Evolutionary conservation across 2,329 filamentous ascomycete genomes (phyloP), one percentile per base, ranked within the genome.

Genomic region (Sporothrix brasiliensis): DNA sequence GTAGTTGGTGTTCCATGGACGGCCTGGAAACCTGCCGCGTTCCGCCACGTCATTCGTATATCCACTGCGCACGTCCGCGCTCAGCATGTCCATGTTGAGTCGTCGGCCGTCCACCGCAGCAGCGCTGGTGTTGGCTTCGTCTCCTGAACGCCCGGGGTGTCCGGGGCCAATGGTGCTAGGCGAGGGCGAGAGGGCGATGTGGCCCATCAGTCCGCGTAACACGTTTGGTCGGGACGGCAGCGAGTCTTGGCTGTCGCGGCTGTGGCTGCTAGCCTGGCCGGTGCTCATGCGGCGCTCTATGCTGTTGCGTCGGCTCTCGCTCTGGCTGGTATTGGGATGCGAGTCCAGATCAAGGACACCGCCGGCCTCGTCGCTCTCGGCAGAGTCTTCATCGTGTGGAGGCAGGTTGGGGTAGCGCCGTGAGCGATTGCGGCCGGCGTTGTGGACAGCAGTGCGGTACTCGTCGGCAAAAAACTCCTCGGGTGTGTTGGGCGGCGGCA

Each of bases 401-500:
- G 71, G 39, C 16, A 72, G 68, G 39, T 56, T 54, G 24, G 65
- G 68, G 16, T 49, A 69, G 3, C 67, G 71, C 10, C 66, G 68
- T 5, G 21, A 53, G 54, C 53, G 41, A 30, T 49, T 56, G 52
- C 47, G 52, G 13, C 52, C 66, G 34, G 66, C 69, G 27, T 69
- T 47, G 11, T 44, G 39, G 4, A 56, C 60, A 0, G 71, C 69
- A 0, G 69, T 63, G 49, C 73, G 69, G 60, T 71, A 69, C 7
- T 73, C 72, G 34, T 70, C 67, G 9, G 70, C 69, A 41, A 71
- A 69, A 30, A 60, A 68, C 56, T 74, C 75, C 44, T 76, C 75
- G 13, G 76, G 75, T 1, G 76, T 76, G 54, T 76, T 77, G 24
- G 74, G 75, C 4, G 75, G 76, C 16, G 76, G 75, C 76, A 77